Conservation (phyloP, 2,329 filamentous ascomycete genomes). For the Teratosphaeriaceae sp. region DNA sequence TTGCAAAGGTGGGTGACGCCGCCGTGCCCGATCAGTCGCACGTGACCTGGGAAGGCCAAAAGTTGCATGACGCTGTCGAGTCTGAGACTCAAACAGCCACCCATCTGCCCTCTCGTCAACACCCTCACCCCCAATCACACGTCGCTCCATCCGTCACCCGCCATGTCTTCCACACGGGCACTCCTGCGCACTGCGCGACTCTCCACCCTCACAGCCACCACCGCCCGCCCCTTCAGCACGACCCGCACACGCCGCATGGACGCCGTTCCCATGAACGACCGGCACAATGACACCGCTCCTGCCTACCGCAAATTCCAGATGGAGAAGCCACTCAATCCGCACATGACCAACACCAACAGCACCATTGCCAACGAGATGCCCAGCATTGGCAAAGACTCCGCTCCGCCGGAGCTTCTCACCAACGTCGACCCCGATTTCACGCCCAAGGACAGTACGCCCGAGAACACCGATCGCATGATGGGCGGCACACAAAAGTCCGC, state of each 20-base stretch:
- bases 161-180: slow-evolving; percentile 42
- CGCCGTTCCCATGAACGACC: slow-evolving; percentile 35
- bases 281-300: slow-evolving; percentile 46
- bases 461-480: slow-evolving; percentile 60
- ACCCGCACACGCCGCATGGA: slow-evolving; percentile 28
- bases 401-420: slow-evolving; percentile 55
- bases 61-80: too few species aligned
- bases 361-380: slow-evolving; percentile 59
- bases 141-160: too few species aligned
- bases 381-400: slow-evolving; percentile 48
- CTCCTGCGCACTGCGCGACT: slow-evolving; percentile 39
- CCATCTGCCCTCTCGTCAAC: too few species aligned
- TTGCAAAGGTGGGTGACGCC: too few species aligned
- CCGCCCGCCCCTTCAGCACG: slow-evolving; percentile 32
- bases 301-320: slow-evolving; percentile 51
- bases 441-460: slow-evolving; percentile 54
- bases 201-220: slow-evolving; percentile 19
- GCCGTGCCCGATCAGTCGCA: too few species aligned
- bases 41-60: too few species aligned
- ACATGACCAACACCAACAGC: slow-evolving; percentile 58
- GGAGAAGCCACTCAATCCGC: slow-evolving; percentile 53
- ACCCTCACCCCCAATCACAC: too few species aligned
- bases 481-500: slow-evolving; percentile 53
- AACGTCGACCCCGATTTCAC: slow-evolving; percentile 50
- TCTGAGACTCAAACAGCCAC: too few species aligned